Conservation (phyloP, 805 yeast genomes). For the Saccharomycopsis guyanensis region DNA sequence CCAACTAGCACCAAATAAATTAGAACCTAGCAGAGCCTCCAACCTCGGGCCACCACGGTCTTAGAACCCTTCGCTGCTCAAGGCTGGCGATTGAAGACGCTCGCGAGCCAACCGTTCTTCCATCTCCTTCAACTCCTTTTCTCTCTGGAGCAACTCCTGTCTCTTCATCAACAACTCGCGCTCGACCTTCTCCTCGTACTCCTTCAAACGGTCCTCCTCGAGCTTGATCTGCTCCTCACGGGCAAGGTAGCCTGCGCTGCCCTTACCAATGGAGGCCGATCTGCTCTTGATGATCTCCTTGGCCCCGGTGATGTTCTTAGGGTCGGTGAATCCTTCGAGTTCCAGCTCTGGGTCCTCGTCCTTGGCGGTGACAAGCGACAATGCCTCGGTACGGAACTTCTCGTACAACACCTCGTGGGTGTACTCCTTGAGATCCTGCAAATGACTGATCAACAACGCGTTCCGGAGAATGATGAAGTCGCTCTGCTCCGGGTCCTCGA, state of each 20-base stretch:
- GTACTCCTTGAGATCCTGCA: constrained; percentile 80
- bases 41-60: no score
- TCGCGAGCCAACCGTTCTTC: constrained; percentile 62
- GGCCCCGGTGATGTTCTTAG: constrained; percentile 1
- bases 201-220: constrained; percentile 82
- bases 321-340: neutral
- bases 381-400: constrained; percentile 80
- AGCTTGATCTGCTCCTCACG: constrained; percentile 86
- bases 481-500: constrained; percentile 65
- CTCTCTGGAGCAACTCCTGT: constrained; percentile 76
- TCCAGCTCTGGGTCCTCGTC: constrained; percentile 20
- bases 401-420: constrained; percentile 86
- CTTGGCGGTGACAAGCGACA: constrained; percentile 46
- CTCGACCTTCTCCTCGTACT: constrained; percentile 84
- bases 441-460: constrained; percentile 71
- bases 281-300: constrained; percentile 14
- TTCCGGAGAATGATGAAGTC: constrained; percentile 79
- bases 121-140: constrained; percentile 74
- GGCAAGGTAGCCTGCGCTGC: constrained; percentile 40
- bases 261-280: constrained; percentile 20
- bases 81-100: neutral
- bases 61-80: neutral
- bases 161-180: constrained; percentile 75
- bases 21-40: no score
- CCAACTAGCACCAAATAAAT: no score